Conservation (phyloP, 75 land plant genomes). For the Cryptomeria japonica region DNA sequence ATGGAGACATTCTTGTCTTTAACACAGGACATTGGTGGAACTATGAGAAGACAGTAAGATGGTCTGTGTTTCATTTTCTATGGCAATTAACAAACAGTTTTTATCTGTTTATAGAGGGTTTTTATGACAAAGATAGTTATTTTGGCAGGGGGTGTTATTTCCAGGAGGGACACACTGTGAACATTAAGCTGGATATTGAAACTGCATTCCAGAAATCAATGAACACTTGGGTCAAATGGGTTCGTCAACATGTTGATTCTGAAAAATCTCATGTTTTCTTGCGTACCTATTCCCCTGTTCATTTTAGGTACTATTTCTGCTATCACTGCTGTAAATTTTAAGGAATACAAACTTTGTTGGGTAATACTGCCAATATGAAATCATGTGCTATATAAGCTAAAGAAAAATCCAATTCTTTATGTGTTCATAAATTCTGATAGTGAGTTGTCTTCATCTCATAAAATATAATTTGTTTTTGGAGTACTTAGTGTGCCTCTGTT, state of each 20-base stretch:
- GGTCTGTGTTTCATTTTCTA: slow-evolving; percentile 31
- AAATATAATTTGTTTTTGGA: not conserved
- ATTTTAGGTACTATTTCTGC: slow-evolving; percentile 59
- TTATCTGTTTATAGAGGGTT: not conserved
- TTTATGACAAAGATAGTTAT: not conserved
- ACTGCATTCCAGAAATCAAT: slow-evolving; percentile 64
- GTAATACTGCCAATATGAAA: not conserved
- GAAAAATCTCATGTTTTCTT: slow-evolving; percentile 60
- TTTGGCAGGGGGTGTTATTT: slow-evolving; percentile 68
- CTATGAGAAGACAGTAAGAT: slow-evolving; percentile 50
- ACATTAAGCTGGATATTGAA: slow-evolving; percentile 55
- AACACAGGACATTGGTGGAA: slow-evolving; percentile 95
- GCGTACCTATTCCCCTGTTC: slow-evolving; percentile 67
- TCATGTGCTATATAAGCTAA: not conserved
- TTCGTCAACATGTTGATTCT: slow-evolving; percentile 21
- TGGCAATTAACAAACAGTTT: not conserved
- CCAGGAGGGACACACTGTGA: slow-evolving; percentile 42
- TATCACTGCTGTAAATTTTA: not conserved
- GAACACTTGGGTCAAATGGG: slow-evolving; percentile 64
- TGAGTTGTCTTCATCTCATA: not conserved
- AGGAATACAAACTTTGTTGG: not conserved
- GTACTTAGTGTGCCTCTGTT: not conserved
- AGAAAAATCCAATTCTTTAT: not conserved
- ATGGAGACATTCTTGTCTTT: slow-evolving; percentile 64
- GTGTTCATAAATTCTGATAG: not conserved